A percentile compares a stretch with the other conserved stretches of the same genome.
Evolutionary conservation across 2,329 filamentous ascomycete species (phyloP).

Genomic region (Ophiosphaerella korrae): DNA sequence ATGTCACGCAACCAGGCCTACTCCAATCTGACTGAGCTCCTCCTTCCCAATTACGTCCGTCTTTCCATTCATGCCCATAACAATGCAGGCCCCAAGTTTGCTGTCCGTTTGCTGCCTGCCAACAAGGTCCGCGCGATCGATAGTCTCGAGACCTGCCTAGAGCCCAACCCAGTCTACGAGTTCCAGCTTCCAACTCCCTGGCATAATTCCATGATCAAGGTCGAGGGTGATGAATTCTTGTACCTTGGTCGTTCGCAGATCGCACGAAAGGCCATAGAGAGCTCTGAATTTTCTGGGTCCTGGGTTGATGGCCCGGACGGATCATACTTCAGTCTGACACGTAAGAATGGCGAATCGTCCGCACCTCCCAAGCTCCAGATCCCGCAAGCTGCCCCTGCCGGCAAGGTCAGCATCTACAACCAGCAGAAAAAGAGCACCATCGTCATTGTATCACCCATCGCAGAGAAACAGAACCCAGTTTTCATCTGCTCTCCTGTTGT

Average conservation of each 20-base stretch:
- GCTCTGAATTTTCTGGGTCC: constrained; percentile 25
- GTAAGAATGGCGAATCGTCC: constrained; percentile 6
- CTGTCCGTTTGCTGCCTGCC: constrained; percentile 47
- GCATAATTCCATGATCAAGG: constrained; percentile 51
- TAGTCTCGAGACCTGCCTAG: constrained; percentile 34
- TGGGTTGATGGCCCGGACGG: constrained; percentile 35
- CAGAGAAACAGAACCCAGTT: constrained; percentile 28
- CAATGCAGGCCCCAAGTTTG: constrained; percentile 52
- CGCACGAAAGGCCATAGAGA: constrained; percentile 28
- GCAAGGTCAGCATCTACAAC: constrained; percentile 26
- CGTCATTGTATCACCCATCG: constrained; percentile 25
- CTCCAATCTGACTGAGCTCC: constrained; percentile 54
- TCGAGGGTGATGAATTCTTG: constrained; percentile 35
- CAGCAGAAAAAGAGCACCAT: constrained; percentile 28
- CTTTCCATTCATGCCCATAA: constrained; percentile 56
- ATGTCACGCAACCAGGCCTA: constrained; percentile 54
- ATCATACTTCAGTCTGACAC: constrained; percentile 32
- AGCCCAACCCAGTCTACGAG: constrained; percentile 32
- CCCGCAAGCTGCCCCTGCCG: constrained; percentile 7
- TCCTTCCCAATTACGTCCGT: constrained; percentile 54
- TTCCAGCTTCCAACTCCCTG: constrained; percentile 51
- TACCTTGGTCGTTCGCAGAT: constrained; percentile 35
- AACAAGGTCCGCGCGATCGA: constrained; percentile 40
- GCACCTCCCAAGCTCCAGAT: constrained; percentile 17
- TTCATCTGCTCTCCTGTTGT: constrained; percentile 31